Conservation (phyloP, 805 yeast genomes). For the Starmerella khaoyaiensis region DNA sequence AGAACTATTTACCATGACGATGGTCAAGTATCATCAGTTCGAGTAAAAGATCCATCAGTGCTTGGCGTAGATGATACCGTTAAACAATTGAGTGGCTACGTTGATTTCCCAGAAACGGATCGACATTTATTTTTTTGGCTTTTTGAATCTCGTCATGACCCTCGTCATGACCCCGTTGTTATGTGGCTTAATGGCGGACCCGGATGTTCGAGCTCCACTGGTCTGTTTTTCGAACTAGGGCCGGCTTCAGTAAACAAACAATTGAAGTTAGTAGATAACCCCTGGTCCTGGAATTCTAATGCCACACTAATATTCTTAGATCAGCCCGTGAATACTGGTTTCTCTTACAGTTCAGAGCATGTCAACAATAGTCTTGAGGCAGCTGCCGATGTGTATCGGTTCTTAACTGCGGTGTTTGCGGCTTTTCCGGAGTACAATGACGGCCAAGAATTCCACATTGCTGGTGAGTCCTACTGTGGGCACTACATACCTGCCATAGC, state of each 20-base stretch:
- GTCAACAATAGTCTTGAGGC: conserved; percentile 59
- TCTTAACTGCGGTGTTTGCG: conserved; percentile 69
- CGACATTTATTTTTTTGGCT: conserved; percentile 88
- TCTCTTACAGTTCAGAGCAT: conserved; percentile 54
- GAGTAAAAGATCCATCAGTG: conserved; percentile 5
- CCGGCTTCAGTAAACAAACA: conserved; percentile 61
- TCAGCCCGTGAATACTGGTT: conserved; percentile 90
- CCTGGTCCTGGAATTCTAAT: conserved; percentile 79
- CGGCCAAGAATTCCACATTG: conserved; percentile 53
- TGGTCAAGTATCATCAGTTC: conserved; percentile 3
- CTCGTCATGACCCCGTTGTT: conserved; percentile 70
- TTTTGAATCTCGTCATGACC: conserved; percentile 84
- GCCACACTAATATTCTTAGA: conserved; percentile 84
- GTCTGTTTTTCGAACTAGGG: conserved; percentile 81
- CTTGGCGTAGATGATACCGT: conserved; percentile 34
- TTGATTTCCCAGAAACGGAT: conserved; percentile 48
- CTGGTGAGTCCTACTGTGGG: conserved; percentile 91
- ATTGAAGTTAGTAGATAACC: conserved; percentile 40
- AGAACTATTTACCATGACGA: not conserved
- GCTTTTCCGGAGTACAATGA: conserved; percentile 61
- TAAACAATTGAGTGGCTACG: conserved; percentile 59
- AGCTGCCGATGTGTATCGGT: conserved; percentile 75
- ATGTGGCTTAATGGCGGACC: conserved; percentile 95
- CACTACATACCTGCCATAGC: conserved; percentile 80
- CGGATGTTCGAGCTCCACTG: conserved; percentile 73